These are phyloP conservation scores for Danielozyma ontarioensis DNA, from an alignment of 805 yeast species.

Conservation along the genomic window DNA sequence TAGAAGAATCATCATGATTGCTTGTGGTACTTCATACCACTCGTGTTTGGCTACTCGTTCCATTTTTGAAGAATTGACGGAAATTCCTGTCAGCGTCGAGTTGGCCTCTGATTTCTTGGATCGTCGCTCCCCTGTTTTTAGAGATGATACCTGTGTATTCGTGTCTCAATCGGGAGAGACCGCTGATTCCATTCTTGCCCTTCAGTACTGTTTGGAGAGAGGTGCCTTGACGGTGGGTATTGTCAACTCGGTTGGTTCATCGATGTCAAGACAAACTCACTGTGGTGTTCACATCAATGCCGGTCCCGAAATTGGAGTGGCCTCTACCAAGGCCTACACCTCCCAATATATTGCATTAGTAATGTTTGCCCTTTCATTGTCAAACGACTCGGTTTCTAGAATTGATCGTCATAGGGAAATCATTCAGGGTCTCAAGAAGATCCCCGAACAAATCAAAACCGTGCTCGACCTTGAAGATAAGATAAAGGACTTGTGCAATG, in stretches of 20 bases:
- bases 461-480: conserved; percentile 69
- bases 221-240: conserved; percentile 98
- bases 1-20: conserved; percentile 94
- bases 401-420: conserved; percentile 75
- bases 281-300: conserved; percentile 99
- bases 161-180: conserved; percentile 99
- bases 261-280: conserved; percentile 93
- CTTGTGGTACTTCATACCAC: conserved; percentile 99
- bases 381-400: conserved; percentile 84
- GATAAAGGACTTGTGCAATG: conserved; percentile 72
- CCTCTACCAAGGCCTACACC: conserved; percentile 97
- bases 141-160: conserved; percentile 96
- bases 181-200: conserved; percentile 93
- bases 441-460: conserved; percentile 79
- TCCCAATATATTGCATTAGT: conserved; percentile 96
- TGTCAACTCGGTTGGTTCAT: conserved; percentile 95
- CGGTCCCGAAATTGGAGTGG: conserved; percentile 99
- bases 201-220: conserved; percentile 91
- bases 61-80: conserved; percentile 92
- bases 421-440: conserved; percentile 75
- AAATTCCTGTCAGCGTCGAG: conserved; percentile 88
- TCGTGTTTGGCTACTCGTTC: conserved; percentile 97
- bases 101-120: conserved; percentile 94
- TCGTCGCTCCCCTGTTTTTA: conserved; percentile 92
- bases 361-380: conserved; percentile 91